These are phyloP conservation scores for Helicocarpus griseus DNA, from an alignment of 2,329 filamentous ascomycete genomes.

Conservation along the genomic window DNA sequence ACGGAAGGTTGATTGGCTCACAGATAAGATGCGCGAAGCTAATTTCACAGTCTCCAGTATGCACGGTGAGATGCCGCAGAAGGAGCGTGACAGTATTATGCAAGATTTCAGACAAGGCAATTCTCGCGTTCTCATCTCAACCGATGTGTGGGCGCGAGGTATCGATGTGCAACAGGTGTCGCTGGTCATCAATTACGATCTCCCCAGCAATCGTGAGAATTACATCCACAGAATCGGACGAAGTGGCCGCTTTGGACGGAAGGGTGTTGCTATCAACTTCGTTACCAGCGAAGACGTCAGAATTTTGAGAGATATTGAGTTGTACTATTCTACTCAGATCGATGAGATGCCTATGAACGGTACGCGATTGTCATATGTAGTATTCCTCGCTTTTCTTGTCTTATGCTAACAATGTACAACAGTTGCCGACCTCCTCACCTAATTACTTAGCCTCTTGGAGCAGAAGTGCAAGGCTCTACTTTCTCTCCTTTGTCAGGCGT, in stretches of 20 bases:
- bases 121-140: conserved; percentile 90
- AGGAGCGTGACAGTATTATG: conserved; percentile 98
- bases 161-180: conserved; percentile 99
- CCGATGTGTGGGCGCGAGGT: conserved; percentile 94
- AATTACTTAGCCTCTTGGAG: background rate
- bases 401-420: background rate
- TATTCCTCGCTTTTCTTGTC: background rate
- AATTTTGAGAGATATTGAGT: conserved; percentile 92
- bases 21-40: conserved; percentile 97
- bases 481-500: background rate
- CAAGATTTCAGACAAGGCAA: conserved; percentile 97
- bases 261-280: conserved; percentile 99
- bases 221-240: conserved; percentile 98
- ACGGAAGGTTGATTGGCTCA: conserved; percentile 98
- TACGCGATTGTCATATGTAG: conserved; percentile 29
- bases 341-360: conserved; percentile 99
- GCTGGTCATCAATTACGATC: conserved; percentile 97
- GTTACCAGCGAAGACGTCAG: conserved; percentile 96
- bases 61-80: conserved; percentile 99
- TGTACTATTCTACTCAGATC: conserved; percentile 94
- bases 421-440: conserved; percentile 19
- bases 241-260: conserved; percentile 89
- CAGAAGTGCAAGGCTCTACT: background rate
- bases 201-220: conserved; percentile 97
- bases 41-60: conserved; percentile 98